Evolutionary conservation across 108 stramenopile genomes (phyloP).

Genomic region (Nitzschia putrida): DNA sequence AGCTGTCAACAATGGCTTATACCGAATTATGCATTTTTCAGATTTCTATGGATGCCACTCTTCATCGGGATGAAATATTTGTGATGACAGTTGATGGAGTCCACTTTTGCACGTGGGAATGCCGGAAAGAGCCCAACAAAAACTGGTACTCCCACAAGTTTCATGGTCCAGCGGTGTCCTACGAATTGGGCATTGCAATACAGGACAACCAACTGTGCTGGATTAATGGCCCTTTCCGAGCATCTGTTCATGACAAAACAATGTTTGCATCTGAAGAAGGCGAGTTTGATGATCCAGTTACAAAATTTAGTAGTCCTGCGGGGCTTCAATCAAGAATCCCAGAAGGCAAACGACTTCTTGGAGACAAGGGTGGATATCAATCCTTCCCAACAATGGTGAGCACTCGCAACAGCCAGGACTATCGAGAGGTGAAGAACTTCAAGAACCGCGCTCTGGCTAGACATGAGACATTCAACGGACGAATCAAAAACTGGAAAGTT

Average conservation of each 20-base stretch:
- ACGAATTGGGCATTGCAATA: conserved; percentile 6
- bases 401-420: neutral
- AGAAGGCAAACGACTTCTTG: neutral
- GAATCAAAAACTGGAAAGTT: neutral
- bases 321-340: neutral
- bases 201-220: neutral
- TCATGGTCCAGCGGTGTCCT: conserved; percentile 37
- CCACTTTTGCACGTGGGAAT: conserved; percentile 10
- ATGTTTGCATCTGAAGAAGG: neutral
- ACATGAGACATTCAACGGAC: neutral
- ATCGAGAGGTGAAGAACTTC: neutral
- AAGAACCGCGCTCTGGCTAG: neutral
- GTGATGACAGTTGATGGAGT: conserved; percentile 28
- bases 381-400: neutral
- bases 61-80: neutral
- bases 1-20: no score
- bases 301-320: neutral
- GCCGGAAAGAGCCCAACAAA: neutral
- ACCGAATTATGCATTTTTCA: no score
- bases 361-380: neutral
- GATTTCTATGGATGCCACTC: neutral
- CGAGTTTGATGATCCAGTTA: neutral
- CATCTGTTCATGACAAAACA: neutral
- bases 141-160: conserved; percentile 46
- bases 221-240: neutral